Evolutionary conservation across 305 asterid genomes (phyloP).

Genomic region (Fraxinus baroniana): DNA sequence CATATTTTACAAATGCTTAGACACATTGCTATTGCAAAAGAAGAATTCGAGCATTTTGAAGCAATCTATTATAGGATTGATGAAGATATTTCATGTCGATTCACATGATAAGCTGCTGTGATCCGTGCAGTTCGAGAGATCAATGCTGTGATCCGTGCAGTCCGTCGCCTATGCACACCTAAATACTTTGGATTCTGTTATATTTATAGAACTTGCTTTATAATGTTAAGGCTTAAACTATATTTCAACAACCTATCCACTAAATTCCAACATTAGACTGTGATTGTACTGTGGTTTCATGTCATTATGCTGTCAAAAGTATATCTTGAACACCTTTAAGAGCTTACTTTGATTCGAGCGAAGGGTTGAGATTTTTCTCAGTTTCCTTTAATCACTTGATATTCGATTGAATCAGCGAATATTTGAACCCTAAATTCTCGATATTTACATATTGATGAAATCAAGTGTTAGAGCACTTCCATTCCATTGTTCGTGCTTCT

Average conservation of each 20-base stretch:
- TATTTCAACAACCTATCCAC: background rate
- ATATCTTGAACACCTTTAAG: background rate
- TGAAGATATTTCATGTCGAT: background rate
- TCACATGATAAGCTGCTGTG: background rate
- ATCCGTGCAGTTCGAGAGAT: background rate
- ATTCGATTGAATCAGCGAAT: background rate
- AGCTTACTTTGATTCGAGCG: background rate
- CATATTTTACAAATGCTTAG: background rate
- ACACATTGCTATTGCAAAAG: background rate
- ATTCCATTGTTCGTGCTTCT: background rate
- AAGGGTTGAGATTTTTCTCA: background rate
- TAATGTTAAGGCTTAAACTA: background rate
- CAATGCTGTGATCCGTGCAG: background rate
- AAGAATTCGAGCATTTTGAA: background rate
- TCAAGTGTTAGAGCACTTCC: background rate
- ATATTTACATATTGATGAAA: background rate
- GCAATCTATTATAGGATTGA: background rate
- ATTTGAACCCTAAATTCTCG: background rate
- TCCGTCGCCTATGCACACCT: background rate
- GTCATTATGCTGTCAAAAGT: background rate
- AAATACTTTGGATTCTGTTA: background rate
- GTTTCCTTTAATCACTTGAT: background rate
- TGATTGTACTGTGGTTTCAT: background rate
- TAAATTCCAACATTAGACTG: background rate
- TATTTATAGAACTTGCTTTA: background rate